A percentile compares a stretch with the other conserved stretches of the same genome.
Conservation (phyloP, 306 rosid species). For the Aeschynomene evenia region DNA sequence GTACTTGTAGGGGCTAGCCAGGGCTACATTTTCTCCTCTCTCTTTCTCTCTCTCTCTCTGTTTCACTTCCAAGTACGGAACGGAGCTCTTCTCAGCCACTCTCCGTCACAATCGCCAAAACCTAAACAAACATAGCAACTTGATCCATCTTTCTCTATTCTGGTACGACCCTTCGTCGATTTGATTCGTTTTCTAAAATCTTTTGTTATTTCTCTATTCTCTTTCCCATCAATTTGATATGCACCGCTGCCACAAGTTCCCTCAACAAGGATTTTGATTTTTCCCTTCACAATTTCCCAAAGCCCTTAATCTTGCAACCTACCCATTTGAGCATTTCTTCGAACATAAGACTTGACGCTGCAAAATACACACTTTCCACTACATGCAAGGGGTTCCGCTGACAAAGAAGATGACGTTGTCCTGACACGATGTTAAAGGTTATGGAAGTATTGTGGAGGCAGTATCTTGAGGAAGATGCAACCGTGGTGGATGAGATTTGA, state of each 20-base stretch:
- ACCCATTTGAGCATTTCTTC: conserved; percentile 48
- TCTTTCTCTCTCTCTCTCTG: no score
- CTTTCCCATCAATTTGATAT: conserved; percentile 44
- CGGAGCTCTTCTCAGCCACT: no score
- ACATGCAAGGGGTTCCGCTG: conserved; percentile 40
- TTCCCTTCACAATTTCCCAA: conserved; percentile 9
- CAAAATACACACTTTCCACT: conserved; percentile 45
- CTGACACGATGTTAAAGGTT: conserved; percentile 44
- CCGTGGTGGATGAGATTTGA: conserved; percentile 43
- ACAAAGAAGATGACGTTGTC: conserved; percentile 59
- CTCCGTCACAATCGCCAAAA: no score
- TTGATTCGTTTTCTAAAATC: no score
- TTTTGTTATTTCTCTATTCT: no score
- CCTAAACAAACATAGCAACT: no score
- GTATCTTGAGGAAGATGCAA: conserved; percentile 67
- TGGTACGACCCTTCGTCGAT: no score
- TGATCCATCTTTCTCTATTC: no score
- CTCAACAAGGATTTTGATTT: conserved; percentile 27
- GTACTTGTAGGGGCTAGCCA: no score
- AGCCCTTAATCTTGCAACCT: not conserved
- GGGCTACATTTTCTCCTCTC: no score
- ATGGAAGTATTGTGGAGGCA: conserved; percentile 65
- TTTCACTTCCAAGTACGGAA: no score
- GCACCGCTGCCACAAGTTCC: conserved; percentile 29
- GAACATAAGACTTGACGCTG: conserved; percentile 61